Evolutionary conservation across 495 filamentous ascomycete genomes (phyloP), one percentile per base, ranked within the genome.

Genomic region (Talaromyces stipitatus): DNA sequence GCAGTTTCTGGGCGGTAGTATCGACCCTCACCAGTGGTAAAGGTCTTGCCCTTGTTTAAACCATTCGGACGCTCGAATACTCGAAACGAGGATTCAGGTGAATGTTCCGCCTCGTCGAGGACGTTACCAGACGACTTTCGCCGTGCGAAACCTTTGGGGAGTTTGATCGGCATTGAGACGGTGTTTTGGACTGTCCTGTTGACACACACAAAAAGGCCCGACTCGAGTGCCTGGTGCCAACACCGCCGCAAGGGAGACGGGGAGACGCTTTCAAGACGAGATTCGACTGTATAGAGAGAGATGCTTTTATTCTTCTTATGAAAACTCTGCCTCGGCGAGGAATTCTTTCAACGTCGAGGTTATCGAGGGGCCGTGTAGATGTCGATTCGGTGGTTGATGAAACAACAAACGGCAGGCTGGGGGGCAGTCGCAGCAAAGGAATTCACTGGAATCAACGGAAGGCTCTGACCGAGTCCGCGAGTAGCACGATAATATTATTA

Each of bases 101-200:
- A 66, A 20, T 74, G 69, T 56, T 80, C 70, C 27, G 70, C 68
- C 28, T 83, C 82, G 56, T 86, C 85, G 32, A 87, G 68, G 50
- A 72, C 76, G 69, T 85, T 86, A 30, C 79, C 82, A 61, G 82
- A 78, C 62, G 85, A 88, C 72, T 87, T 88, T 58, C 85, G 80
- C 62, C 85, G 79, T 61, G 75, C 71, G 61, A 87, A 87, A 58
- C 71, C 68, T 65, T 84, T 88, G 53, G 82, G 82, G 55, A 87
- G 74, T 73, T 85, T 86, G 70, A 86, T 87, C 70, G 85, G 85
- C 83, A 87, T 87, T 59, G 50, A 61, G 58, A 45, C 58, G 50
- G 58, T 26, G 3, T 12, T 11, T 6, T 26, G 4, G 36, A 26
- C 22, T 26, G n/a, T 26, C 30, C 10, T 38, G 36, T 14, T 38